Percentiles rank a stretch among this genome's conserved stretches.
phyloP scores from a whole-genome alignment of 371 early-diverging fungal genomes.

The Rhizomucor miehei region DNA sequence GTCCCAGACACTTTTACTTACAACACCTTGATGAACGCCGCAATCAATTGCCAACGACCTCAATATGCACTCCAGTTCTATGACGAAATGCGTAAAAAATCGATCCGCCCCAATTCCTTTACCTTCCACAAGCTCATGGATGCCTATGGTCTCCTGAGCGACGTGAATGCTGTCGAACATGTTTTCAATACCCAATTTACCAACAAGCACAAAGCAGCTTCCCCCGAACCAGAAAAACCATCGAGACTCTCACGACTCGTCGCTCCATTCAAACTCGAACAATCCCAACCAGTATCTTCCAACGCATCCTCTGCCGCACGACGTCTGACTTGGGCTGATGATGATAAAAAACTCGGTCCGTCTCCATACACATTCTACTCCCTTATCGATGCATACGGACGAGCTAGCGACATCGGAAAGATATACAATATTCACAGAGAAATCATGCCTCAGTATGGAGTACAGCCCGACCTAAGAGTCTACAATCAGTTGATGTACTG shows the following conservation, averaged over 20 bases:
- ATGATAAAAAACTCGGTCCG: constrained; percentile 13
- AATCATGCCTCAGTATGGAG: constrained; percentile 30
- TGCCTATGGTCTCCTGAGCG: constrained; percentile 34
- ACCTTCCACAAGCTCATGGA: constrained; percentile 41
- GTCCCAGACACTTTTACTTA: constrained; percentile 26
- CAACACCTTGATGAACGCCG: constrained; percentile 40
- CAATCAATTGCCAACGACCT: constrained; percentile 23
- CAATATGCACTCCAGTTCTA: constrained; percentile 27
- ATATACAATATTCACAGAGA: constrained; percentile 29
- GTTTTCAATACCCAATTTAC: constrained; percentile 15
- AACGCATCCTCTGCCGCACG: constrained; percentile 1
- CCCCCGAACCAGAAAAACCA: neutral
- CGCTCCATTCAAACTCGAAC: neutral
- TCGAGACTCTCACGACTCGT: constrained; percentile 1
- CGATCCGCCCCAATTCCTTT: constrained; percentile 25
- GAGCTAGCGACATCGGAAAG: constrained; percentile 23
- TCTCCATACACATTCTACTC: constrained; percentile 30
- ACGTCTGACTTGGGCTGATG: neutral
- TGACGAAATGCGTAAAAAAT: constrained; percentile 13
- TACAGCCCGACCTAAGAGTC: constrained; percentile 21
- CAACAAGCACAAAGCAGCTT: neutral
- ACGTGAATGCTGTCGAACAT: constrained; percentile 27
- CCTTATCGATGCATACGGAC: constrained; percentile 42
- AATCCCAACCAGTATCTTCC: constrained; percentile 7
- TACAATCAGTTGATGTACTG: constrained; percentile 41